phyloP scores from a whole-genome alignment of 108 stramenopile genomes.

The Cyclostephanos tholiformis region DNA sequence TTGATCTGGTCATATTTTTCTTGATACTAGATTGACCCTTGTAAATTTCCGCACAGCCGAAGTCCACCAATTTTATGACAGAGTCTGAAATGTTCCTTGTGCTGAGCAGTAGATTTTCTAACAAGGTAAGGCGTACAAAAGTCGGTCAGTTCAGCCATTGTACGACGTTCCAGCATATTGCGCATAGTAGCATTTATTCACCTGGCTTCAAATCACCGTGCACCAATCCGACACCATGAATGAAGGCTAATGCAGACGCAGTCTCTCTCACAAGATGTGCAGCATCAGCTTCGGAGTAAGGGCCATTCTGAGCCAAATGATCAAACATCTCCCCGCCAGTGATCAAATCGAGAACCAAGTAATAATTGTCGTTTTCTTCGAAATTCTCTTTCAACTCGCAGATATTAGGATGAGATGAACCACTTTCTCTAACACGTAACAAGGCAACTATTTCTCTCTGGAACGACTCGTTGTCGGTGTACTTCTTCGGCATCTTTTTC shows the following conservation, averaged over 20 bases:
- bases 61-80: constrained; percentile 27
- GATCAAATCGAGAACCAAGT: constrained; percentile 28
- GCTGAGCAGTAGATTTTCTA: constrained; percentile 33
- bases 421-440: constrained; percentile 20
- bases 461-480: constrained; percentile 19
- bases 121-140: not conserved
- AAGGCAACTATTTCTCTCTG: constrained; percentile 20
- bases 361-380: constrained; percentile 21
- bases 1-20: not conserved
- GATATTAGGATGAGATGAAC: constrained; percentile 30
- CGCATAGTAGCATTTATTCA: not conserved
- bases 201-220: constrained; percentile 12
- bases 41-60: constrained; percentile 23
- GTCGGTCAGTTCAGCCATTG: constrained; percentile 1
- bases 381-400: constrained; percentile 29
- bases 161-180: not conserved
- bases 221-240: constrained; percentile 22
- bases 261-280: constrained; percentile 10
- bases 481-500: constrained; percentile 13
- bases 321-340: constrained; percentile 33
- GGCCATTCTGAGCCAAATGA: constrained; percentile 26
- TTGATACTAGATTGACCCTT: not conserved
- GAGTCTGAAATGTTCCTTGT: constrained; percentile 19
- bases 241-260: constrained; percentile 15
- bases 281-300: constrained; percentile 35